Conservation (phyloP, 2,329 filamentous ascomycete species). For the Hypoxylon sp. region DNA sequence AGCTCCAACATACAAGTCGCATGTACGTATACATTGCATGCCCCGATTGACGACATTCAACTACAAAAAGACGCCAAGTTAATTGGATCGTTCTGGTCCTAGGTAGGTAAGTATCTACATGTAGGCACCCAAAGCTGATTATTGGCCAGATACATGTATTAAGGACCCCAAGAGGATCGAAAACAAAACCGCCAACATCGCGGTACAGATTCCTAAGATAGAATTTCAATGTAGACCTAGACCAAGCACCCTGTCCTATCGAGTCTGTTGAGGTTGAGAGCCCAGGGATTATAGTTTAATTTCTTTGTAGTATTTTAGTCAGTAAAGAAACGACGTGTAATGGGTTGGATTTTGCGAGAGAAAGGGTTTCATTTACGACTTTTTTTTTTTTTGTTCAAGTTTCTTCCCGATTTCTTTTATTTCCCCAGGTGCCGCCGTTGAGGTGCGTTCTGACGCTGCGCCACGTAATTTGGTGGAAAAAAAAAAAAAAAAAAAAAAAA, state of each 20-base stretch:
- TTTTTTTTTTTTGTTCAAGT: neutral
- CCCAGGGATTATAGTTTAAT: conserved; percentile 14
- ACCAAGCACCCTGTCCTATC: conserved; percentile 5
- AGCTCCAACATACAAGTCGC: conserved; percentile 7
- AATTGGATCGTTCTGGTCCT: neutral
- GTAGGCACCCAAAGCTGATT: too few species aligned
- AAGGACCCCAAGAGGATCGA: conserved; percentile 16
- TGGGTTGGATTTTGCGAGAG: neutral
- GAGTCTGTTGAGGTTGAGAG: conserved; percentile 8
- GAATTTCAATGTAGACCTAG: conserved; percentile 6
- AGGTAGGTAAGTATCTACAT: too few species aligned
- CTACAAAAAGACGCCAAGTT: conserved; percentile 15
- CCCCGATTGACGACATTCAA: neutral
- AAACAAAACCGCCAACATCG: neutral
- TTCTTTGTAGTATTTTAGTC: neutral
- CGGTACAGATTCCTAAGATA: conserved; percentile 4
- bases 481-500: neutral
- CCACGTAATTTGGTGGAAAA: conserved; percentile 10
- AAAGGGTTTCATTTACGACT: conserved; percentile 16
- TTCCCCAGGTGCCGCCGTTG: conserved; percentile 6
- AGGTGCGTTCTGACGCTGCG: conserved; percentile 11
- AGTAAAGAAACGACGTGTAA: neutral
- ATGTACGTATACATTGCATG: conserved; percentile 21
- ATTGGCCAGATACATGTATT: neutral
- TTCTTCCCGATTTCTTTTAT: conserved; percentile 24